Evolutionary conservation across 2,329 filamentous ascomycete genomes (phyloP), one percentile per base, ranked within the genome.

Genomic region (Clonostachys byssicola): DNA sequence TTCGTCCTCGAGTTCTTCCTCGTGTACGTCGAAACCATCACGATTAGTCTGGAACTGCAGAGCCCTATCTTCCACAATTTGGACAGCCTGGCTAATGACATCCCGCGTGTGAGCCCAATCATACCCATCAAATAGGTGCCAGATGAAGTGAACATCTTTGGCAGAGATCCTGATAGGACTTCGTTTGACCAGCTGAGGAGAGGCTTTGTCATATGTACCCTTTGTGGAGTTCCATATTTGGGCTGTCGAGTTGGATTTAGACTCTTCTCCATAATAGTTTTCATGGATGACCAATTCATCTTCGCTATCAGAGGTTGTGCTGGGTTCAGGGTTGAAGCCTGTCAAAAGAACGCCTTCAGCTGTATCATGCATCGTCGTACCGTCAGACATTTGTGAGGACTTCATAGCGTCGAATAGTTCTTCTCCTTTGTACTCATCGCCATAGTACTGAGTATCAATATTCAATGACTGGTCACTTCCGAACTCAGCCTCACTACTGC

Each of bases 91-190:
- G 18, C 85, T 84, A 48, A 99, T 96, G 5, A 86, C 82, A 52
- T 94, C 87, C 40, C 92, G 81, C 1, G 95, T 99, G 40, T 82
- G 80, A 55, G 85, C 81, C 95, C 95, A 99, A 66, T 99, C 95
- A 62, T 96, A 99, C 2, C 94, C 94, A 70, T 99, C 94, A 64
- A 94, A 96, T 2, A 99, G 73, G 60, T 99, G 95, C 94, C 94
- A 99, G 50, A 97, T 96, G 45, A 96, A 73, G 61, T 97, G 90
- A 6, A 96, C 85, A 60, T 96, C 90, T 23, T 89, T 85, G 14
- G 97, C 78, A 6, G 83, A 83, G 4, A 96, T 75, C 52, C 83
- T 85, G 13, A 99, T 68, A 6, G 92, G 89, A 51, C 86, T 89
- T 46, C 75, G 75, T 38, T 76, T 74, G 9, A 85, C 72, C 51